phyloP scores from a whole-genome alignment of 345 rosid species.

The Hibiscus mutabilis region DNA sequence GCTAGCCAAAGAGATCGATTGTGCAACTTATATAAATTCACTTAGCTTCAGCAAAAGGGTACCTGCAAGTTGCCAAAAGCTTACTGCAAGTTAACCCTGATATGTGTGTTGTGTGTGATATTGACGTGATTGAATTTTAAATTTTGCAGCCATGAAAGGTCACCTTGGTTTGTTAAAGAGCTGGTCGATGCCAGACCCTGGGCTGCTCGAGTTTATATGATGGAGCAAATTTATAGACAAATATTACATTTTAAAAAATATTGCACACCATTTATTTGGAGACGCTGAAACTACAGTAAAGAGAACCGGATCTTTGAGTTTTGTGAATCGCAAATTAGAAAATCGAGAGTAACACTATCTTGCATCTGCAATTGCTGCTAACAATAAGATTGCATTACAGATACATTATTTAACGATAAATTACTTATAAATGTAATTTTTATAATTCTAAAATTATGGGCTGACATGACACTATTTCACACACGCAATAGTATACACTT shows the following conservation, averaged over 20 bases:
- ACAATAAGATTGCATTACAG: too few species aligned
- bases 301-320: not conserved
- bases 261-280: slow-evolving; percentile 17
- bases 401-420: too few species aligned
- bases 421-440: too few species aligned
- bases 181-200: slow-evolving; percentile 9
- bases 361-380: slow-evolving; percentile 2
- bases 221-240: slow-evolving; percentile 16
- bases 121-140: not conserved
- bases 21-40: slow-evolving; percentile 20
- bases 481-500: too few species aligned
- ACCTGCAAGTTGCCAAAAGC: not conserved
- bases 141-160: not conserved
- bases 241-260: too few species aligned
- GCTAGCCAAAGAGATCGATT: slow-evolving; percentile 20
- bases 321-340: not conserved
- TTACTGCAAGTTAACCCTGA: slow-evolving; percentile 11
- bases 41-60: slow-evolving; percentile 25
- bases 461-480: too few species aligned
- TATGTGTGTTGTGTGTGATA: not conserved
- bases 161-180: not conserved
- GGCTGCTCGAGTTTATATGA: slow-evolving; percentile 1
- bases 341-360: not conserved
- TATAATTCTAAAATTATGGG: too few species aligned
- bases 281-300: not conserved